Conservation (phyloP, 257 asterid species). For the Ehretia macrophylla region DNA sequence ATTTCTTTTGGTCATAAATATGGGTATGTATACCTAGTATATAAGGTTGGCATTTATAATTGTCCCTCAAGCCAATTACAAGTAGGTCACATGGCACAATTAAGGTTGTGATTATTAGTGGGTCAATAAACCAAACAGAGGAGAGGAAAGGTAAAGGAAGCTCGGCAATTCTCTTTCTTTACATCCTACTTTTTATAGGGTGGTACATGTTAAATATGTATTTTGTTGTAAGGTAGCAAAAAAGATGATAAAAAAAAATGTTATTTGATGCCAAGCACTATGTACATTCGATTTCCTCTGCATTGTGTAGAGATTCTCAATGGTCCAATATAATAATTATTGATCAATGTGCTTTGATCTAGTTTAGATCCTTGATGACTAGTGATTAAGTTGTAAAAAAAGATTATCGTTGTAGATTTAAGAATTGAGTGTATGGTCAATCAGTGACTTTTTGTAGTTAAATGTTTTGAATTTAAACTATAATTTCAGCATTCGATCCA, state of each 20-base stretch:
- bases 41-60: no score
- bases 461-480: no score
- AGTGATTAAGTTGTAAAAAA: conserved; percentile 14
- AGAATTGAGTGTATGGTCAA: conserved; percentile 9
- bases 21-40: no score
- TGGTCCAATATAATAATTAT: conserved; percentile 1
- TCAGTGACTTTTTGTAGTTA: no score
- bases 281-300: conserved; percentile 17
- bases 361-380: conserved; percentile 21
- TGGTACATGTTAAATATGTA: background rate
- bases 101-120: no score
- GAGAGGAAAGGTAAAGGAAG: no score
- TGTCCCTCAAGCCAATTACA: no score
- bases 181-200: background rate
- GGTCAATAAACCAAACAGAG: no score
- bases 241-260: conserved; percentile 1
- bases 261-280: conserved; percentile 15
- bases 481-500: no score
- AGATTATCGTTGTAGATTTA: conserved; percentile 15
- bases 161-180: no score
- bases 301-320: conserved; percentile 30
- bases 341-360: conserved; percentile 1
- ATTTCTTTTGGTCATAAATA: background rate
- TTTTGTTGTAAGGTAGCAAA: background rate
- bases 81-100: no score